Conservation (phyloP, 176 grass and related monocot species). For the Melocanna baccifera region DNA sequence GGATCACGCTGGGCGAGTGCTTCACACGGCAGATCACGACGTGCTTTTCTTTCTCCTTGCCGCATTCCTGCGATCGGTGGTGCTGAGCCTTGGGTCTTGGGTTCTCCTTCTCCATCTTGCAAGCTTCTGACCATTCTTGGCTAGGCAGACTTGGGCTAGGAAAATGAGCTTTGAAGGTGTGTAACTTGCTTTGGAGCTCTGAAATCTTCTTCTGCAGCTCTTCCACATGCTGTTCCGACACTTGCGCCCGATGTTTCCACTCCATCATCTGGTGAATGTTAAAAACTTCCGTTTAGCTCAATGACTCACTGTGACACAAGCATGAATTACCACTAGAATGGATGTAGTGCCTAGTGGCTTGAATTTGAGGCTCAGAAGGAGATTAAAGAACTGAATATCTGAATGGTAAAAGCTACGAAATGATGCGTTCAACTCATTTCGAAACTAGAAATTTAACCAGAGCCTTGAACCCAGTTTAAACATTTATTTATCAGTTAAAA, state of each 20-base stretch:
- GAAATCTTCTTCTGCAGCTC: conserved; percentile 53
- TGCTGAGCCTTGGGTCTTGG: conserved; percentile 32
- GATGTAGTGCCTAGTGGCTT: not conserved
- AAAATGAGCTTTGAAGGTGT: conserved; percentile 49
- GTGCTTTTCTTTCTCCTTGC: conserved; percentile 75
- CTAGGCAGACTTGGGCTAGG: conserved; percentile 4
- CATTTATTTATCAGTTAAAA: not conserved
- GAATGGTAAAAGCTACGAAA: not conserved
- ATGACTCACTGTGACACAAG: not conserved
- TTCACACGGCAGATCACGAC: conserved; percentile 72
- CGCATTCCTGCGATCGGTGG: conserved; percentile 17
- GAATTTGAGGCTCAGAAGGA: not conserved
- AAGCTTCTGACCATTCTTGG: conserved; percentile 44
- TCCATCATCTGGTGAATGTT: conserved; percentile 54
- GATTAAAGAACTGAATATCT: not conserved
- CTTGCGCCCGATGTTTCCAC: conserved; percentile 62
- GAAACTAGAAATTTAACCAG: not conserved
- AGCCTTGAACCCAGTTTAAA: not conserved
- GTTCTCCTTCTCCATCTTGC: conserved; percentile 35
- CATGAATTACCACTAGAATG: not conserved
- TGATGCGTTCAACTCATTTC: not conserved
- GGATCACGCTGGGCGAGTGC: conserved; percentile 46
- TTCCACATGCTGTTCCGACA: conserved; percentile 48
- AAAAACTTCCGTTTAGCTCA: not conserved
- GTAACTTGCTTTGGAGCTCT: conserved; percentile 67